Evolutionary conservation across 192 early-diverging fungal genomes (phyloP), one percentile per base, ranked within the genome.

Genomic region (Linnemannia hyalina): DNA sequence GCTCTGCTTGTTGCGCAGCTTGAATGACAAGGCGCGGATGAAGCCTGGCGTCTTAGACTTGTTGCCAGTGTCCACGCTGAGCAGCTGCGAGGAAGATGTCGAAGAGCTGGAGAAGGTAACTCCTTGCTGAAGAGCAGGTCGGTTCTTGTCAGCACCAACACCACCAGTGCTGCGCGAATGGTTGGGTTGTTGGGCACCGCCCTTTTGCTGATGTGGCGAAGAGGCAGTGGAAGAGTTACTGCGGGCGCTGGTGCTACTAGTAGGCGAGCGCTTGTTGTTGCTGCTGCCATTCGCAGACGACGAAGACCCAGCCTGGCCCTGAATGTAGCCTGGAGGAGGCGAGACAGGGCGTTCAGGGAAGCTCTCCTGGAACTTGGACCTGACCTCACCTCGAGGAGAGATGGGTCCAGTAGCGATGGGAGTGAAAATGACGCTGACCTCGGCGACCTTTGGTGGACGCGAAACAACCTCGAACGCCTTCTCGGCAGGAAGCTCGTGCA

Each of bases 261-360:
- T 52, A 18, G 44, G 44, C 44, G 44, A 46, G 44, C 44, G 44
- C 13, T 20, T 13, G 35, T 60, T 55, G 16, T 47, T 76, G 44
- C 7, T 54, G 15, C 75, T 77, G 42, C n/a, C 63, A 9, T 26
- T 41, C 9, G 68, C 76, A 46, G 69, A 47, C 15, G 76, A 68
- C 6, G 71, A 60, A 6, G 74, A 54, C 8, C 72, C 35, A 6
- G 35, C 32, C 8, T 63, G 36, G 44, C 71, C 44, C 6, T 54
- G 46, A 15, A 26, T 47, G 42, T 84, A 84, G 2, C 82, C 83
- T 44, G 47, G 36, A 18, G 83, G 78, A 1, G 83, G 83, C 9
- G 83, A 85, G 63, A 80, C 54, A 3, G 83, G 83, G 6, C 78
- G 73, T 32, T 85, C 83, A 32, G 83, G 83, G 60, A 85, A 85